Conservation (phyloP, 495 filamentous ascomycete genomes). For the Usnea hakonensis region DNA sequence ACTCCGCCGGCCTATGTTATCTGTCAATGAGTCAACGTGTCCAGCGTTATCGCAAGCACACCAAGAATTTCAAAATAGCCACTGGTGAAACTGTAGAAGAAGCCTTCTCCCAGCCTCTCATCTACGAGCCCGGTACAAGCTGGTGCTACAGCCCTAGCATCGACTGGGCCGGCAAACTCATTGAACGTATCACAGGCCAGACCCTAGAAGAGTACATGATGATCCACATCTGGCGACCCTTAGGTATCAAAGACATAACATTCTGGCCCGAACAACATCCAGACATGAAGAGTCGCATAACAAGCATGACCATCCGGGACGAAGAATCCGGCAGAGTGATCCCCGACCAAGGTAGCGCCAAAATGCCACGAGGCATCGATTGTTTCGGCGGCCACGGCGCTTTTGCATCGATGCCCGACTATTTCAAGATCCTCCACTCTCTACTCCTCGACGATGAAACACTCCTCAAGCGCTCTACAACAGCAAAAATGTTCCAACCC, state of each 20-base stretch:
- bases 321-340: background rate
- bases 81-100: conserved; percentile 16
- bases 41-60: conserved; percentile 27
- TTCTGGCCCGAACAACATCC: conserved; percentile 33
- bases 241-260: conserved; percentile 38
- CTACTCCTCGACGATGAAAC: conserved; percentile 40
- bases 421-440: conserved; percentile 42
- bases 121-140: conserved; percentile 41
- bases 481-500: conserved; percentile 35
- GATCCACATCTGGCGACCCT: conserved; percentile 36
- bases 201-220: conserved; percentile 39
- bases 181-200: conserved; percentile 34
- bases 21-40: conserved; percentile 33
- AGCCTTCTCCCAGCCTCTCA: conserved; percentile 32
- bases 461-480: conserved; percentile 36
- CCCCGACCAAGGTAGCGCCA: conserved; percentile 15
- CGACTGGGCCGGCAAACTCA: conserved; percentile 44
- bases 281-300: conserved; percentile 32
- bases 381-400: conserved; percentile 49
- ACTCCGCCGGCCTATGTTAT: conserved; percentile 43
- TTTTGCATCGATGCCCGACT: conserved; percentile 40
- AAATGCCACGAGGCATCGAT: conserved; percentile 23
- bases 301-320: conserved; percentile 30
- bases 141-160: conserved; percentile 45
- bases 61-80: background rate